Conservation (phyloP, 225 moss, liverwort and hornwort species). For the Asterella californica region DNA sequence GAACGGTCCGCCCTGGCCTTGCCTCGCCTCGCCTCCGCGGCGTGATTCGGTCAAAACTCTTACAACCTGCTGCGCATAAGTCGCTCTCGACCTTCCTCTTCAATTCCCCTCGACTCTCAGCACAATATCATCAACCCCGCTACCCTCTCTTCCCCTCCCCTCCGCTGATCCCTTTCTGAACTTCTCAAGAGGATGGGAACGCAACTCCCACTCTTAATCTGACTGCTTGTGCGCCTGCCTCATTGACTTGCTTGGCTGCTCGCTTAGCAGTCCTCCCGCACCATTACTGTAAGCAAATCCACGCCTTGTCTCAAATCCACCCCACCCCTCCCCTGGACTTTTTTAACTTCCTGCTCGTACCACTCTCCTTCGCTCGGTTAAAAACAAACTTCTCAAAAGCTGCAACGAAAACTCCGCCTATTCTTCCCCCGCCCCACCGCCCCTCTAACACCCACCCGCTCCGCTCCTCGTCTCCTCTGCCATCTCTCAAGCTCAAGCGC, state of each 20-base stretch:
- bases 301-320: neutral
- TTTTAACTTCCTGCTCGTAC: no score
- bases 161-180: neutral
- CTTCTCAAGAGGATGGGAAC: neutral
- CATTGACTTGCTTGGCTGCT: neutral
- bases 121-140: neutral
- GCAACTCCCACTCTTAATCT: neutral
- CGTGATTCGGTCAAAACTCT: neutral
- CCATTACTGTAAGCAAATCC: neutral
- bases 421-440: neutral
- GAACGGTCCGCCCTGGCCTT: neutral
- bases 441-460: neutral
- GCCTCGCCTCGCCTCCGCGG: no score
- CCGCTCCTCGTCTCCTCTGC: neutral
- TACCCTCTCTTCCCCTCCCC: neutral
- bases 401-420: neutral
- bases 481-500: neutral
- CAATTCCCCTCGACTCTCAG: conserved; percentile 5
- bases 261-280: neutral
- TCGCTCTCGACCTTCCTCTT: neutral
- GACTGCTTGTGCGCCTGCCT: neutral
- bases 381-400: neutral
- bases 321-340: neutral
- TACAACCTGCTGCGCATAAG: no score
- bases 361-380: neutral